These are phyloP conservation scores for Zalaria obscura DNA, from an alignment of 2,329 filamentous ascomycete species.

Conservation along the genomic window DNA sequence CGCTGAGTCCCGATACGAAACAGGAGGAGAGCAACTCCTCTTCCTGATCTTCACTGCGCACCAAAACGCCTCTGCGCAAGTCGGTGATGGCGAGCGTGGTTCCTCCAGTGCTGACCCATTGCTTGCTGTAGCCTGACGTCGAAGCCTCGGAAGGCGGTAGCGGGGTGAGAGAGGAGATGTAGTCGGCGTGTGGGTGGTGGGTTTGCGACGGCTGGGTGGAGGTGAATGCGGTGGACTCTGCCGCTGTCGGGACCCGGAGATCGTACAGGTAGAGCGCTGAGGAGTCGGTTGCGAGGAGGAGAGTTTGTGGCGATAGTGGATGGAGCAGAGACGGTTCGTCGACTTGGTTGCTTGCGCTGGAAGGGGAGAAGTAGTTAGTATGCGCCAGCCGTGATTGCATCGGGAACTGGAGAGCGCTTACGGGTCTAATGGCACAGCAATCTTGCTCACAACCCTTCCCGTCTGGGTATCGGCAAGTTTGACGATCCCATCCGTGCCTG, in stretches of 20 bases:
- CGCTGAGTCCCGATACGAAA: constrained; percentile 63
- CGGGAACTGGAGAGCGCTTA: constrained; percentile 12
- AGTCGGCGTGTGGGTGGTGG: constrained; percentile 80
- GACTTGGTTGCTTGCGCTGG: constrained; percentile 29
- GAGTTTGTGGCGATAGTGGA: constrained; percentile 70
- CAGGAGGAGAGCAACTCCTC: constrained; percentile 76
- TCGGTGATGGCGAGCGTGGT: constrained; percentile 86
- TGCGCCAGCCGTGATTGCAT: background rate
- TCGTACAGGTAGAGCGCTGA: constrained; percentile 82
- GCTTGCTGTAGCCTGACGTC: constrained; percentile 80
- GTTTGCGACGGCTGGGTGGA: constrained; percentile 58
- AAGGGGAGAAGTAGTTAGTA: background rate
- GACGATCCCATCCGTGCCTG: constrained; percentile 49
- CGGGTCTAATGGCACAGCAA: constrained; percentile 51
- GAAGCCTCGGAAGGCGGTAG: constrained; percentile 67
- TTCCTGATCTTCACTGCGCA: constrained; percentile 86
- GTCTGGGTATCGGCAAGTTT: constrained; percentile 45
- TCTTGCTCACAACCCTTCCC: constrained; percentile 64
- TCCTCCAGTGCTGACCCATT: constrained; percentile 88
- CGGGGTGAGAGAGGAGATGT: constrained; percentile 75
- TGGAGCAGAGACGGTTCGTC: constrained; percentile 74
- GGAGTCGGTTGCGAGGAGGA: constrained; percentile 83
- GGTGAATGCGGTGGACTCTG: constrained; percentile 27
- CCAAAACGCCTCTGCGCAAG: constrained; percentile 69
- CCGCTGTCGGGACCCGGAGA: constrained; percentile 36